Evolutionary conservation across 1,284 basidiomycete genomes (phyloP), one percentile per base, ranked within the genome.

Genomic region (Apiotrichum laibachii): DNA sequence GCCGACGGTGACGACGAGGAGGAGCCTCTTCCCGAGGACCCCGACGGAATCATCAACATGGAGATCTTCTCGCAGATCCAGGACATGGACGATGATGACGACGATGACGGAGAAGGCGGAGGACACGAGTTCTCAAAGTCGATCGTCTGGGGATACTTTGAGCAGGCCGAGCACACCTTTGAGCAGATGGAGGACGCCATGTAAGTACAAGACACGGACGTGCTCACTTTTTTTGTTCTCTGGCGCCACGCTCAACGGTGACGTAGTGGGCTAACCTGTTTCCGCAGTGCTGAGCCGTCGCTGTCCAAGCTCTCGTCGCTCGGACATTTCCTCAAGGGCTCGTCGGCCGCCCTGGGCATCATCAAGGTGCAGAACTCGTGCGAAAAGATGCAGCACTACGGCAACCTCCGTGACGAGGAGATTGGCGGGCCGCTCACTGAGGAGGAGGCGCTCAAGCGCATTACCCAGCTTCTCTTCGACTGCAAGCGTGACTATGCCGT

Each of bases 251-350:
- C 26, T 7, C 3, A 31, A 31, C 16, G 46, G 34, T 37, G 48
- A 50, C 34, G 48, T 50, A 37, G 12, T 43, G 31, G 16, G 37
- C 53, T 60, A 44, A 60, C 54, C 6, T 10, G 12, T 2, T 31
- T 31, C 5, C 3, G 8, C 54, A 63, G 62, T n/a, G 56, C 37
- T 26, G 56, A 59, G 54, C 59, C 62, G 6, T 63, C 62, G 33
- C 56, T 63, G 43, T 61, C 50, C 10, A 79, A 85, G 65, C 83
- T 96, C 16, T 88, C 89, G 5, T 81, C 82, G 18, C 82, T 90
- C 13, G 93, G 92, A 0, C 93, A 97, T 77, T 97, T 91, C 77
- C 85, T 97, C 72, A 97, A 96, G 77, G 93, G 92, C 51, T 94
- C 92, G 2, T 93, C 90, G 35, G 92, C 92, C 16, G 90, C 93